These are phyloP conservation scores for Ailanthus altissimus DNA, from an alignment of 345 rosid species.

Conservation along the genomic window DNA sequence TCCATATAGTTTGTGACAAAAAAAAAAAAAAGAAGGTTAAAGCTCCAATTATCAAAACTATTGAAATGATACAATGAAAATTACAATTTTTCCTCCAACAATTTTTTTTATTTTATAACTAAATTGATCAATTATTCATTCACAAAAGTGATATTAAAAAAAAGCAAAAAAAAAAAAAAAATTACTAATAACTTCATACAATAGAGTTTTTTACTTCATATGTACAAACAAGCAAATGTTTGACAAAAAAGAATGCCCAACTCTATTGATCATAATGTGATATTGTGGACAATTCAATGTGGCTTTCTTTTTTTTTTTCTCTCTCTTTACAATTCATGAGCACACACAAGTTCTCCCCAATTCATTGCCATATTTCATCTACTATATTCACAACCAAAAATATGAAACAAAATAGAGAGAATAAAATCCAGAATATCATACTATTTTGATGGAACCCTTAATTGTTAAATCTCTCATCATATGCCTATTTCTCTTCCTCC, in stretches of 20 bases:
- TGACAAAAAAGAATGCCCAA: not conserved
- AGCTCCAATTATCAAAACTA: not conserved
- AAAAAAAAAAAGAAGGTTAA: not conserved
- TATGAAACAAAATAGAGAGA: not conserved
- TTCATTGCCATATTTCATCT: too few species aligned
- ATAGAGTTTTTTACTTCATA: not conserved
- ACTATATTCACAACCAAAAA: not conserved
- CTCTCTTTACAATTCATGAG: not conserved
- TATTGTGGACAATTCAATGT: not conserved
- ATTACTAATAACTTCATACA: not conserved
- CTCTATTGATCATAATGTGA: not conserved
- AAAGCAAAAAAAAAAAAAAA: not conserved
- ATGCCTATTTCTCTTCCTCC: not conserved
- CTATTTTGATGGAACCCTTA: not conserved
- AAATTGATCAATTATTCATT: not conserved
- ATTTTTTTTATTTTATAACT: not conserved
- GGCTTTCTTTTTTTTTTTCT: not conserved
- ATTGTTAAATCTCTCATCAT: too few species aligned
- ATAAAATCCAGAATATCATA: not conserved
- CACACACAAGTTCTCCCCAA: not conserved
- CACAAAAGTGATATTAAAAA: not conserved
- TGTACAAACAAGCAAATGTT: not conserved
- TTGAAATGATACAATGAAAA: not conserved
- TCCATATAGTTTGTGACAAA: not conserved
- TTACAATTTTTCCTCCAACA: not conserved